Base-by-base conservation (phyloP, 208 protist species). In the Leishmania martiniquensis region DNA sequence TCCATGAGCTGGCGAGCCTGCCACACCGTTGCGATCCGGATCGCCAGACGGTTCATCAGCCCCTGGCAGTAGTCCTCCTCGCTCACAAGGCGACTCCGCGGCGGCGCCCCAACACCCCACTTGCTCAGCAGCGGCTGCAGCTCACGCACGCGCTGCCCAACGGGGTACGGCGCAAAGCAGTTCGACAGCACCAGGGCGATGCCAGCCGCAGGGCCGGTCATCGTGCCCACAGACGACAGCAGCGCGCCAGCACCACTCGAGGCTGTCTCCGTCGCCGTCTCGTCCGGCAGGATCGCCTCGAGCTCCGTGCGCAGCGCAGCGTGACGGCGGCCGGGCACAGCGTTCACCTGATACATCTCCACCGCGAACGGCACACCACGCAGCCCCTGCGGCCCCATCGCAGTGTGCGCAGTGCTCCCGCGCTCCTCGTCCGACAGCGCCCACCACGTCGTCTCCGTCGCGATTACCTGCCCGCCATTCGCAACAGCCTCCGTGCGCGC, bases 401-500 rank as follows among this genome's bases (percentile, higher is more conserved):
- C 71, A 1, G 54, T 79, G 67, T 71, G 59, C 47, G 78, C 47
- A 37, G 84, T 34, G 63, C 65, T 3, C 65, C 49, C 84, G 15
- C 85, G 89, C 81, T 84, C 76, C 3, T 20, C 29, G 29, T 83
- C 65, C 49, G 81, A 86, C 39, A 89, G 77, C 17, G 85, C 74
- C 79, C 82, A 81, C 75, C 81, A 89, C 76, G 85, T 74, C 42
- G 66, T 49, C 69, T 88, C 85, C 69, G 86, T 90, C 80, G 89
- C 25, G 15, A 93, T 22, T 29, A 94, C 85, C 85, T 97, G 92
- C 52, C 95, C 95, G 51, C 93, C 95, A 52, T 91, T 83, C 42
- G 82, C 89, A 45, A 93, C 80, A 39, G 83, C 82, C 83, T 94
- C 88, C 49, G 94, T 90, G 72, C 95, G 91, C n/a, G 95, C 93